These are phyloP conservation scores for Pulicaria dysenterica DNA, from an alignment of 129 eudicot genomes.

Conservation along the genomic window DNA sequence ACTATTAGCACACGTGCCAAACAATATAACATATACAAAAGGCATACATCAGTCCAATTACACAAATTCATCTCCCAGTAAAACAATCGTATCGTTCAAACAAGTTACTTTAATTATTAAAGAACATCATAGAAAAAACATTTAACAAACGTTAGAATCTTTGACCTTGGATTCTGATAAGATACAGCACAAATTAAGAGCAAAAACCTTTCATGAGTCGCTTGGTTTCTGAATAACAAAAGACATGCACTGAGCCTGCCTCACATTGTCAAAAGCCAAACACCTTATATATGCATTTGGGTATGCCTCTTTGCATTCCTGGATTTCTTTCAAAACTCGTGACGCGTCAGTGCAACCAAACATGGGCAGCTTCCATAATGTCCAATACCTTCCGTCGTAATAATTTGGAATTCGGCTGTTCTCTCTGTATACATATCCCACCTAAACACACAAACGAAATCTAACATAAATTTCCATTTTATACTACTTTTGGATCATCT, in stretches of 20 bases:
- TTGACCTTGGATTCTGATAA: slow-evolving; percentile 24
- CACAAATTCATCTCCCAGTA: neutral
- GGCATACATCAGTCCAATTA: slow-evolving; percentile 6
- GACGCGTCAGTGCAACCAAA: slow-evolving; percentile 64
- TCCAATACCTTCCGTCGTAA: slow-evolving; percentile 77
- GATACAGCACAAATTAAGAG: slow-evolving; percentile 2
- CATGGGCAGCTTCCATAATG: slow-evolving; percentile 73
- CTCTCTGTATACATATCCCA: slow-evolving; percentile 55
- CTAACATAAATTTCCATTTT: neutral
- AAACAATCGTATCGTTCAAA: slow-evolving; percentile 13
- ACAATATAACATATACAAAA: neutral
- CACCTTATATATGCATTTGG: slow-evolving; percentile 64
- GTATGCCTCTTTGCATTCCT: slow-evolving; percentile 54
- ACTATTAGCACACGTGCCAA: neutral
- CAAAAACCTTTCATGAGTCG: slow-evolving; percentile 23
- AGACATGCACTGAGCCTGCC: slow-evolving; percentile 65
- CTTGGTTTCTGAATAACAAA: slow-evolving; percentile 60
- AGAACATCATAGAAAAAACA: slow-evolving; percentile 15
- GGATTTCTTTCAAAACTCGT: slow-evolving; percentile 58
- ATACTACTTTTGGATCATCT: neutral
- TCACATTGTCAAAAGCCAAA: slow-evolving; percentile 61
- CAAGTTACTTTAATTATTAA: slow-evolving; percentile 22
- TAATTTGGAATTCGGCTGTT: slow-evolving; percentile 57
- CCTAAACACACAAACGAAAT: slow-evolving; percentile 34
- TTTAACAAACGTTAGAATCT: slow-evolving; percentile 23